Evolutionary conservation across 2,329 filamentous ascomycete species (phyloP).

Genomic region (Trichoderma brevicompactum): DNA sequence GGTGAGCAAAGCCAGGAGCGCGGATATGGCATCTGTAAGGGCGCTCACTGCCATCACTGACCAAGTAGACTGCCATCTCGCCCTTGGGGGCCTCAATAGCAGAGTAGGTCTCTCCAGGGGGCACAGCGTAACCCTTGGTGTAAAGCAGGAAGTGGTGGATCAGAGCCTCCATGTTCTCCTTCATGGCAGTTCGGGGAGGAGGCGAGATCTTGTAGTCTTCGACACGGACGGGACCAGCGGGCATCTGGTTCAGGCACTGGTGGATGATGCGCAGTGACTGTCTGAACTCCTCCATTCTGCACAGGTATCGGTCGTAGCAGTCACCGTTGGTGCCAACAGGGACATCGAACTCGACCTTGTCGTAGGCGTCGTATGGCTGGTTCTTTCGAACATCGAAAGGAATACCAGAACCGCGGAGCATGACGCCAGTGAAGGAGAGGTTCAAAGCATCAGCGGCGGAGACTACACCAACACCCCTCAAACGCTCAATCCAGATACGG

Average conservation of each 20-base stretch:
- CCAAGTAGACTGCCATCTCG: slow-evolving; percentile 97
- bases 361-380: slow-evolving; percentile 96
- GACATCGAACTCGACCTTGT: slow-evolving; percentile 96
- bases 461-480: slow-evolving; percentile 89
- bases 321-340: slow-evolving; percentile 96
- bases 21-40: slow-evolving; percentile 98
- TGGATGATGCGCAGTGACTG: slow-evolving; percentile 98
- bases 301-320: slow-evolving; percentile 98
- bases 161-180: slow-evolving; percentile 99
- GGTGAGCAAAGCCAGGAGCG: slow-evolving; percentile 93
- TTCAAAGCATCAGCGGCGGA: slow-evolving; percentile 93
- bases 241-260: slow-evolving; percentile 99
- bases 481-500: slow-evolving; percentile 96
- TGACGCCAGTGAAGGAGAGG: slow-evolving; percentile 94
- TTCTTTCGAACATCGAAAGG: slow-evolving; percentile 97
- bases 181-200: slow-evolving; percentile 96
- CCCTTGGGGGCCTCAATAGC: slow-evolving; percentile 99
- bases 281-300: slow-evolving; percentile 99
- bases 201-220: slow-evolving; percentile 99
- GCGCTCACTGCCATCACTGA: slow-evolving; percentile 93
- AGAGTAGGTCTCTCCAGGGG: slow-evolving; percentile 96
- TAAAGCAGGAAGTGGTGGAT: slow-evolving; percentile 99
- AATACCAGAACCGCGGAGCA: slow-evolving; percentile 95
- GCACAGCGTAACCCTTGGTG: slow-evolving; percentile 97
- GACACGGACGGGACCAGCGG: slow-evolving; percentile 87